A percentile compares a stretch with the other conserved stretches of the same genome.
These are phyloP conservation scores for Cochlearia excelsa DNA, from an alignment of 345 rosid species.

Conservation along the genomic window DNA sequence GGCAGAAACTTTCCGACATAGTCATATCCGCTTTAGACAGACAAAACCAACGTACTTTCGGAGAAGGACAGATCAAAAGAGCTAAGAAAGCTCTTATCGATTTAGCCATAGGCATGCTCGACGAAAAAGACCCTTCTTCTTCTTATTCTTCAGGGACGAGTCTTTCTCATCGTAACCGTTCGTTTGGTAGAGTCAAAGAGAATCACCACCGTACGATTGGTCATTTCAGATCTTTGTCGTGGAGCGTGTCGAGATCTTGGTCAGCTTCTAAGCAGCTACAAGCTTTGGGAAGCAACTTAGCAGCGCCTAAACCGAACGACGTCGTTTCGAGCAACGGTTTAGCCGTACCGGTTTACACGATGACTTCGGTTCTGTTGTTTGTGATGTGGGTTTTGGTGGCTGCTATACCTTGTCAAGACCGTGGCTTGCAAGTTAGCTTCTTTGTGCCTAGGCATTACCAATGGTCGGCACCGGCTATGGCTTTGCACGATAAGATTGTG, in stretches of 20 bases:
- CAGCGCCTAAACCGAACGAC: slow-evolving; percentile 56
- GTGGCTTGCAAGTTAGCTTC: slow-evolving; percentile 77
- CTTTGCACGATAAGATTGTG: slow-evolving; percentile 63
- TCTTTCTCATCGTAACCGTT: slow-evolving; percentile 70
- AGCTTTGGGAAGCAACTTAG: slow-evolving; percentile 62
- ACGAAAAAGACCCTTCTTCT: slow-evolving; percentile 57
- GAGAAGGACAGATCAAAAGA: slow-evolving; percentile 85
- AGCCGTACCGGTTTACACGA: slow-evolving; percentile 60
- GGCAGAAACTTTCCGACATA: slow-evolving; percentile 71
- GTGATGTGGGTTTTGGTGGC: slow-evolving; percentile 96
- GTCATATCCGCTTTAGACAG: slow-evolving; percentile 57
- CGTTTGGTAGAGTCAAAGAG: slow-evolving; percentile 63
- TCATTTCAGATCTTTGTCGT: slow-evolving; percentile 80
- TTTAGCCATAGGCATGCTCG: slow-evolving; percentile 82
- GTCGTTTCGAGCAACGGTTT: slow-evolving; percentile 55
- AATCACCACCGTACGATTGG: slow-evolving; percentile 40
- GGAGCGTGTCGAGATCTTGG: slow-evolving; percentile 98
- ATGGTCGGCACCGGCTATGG: slow-evolving; percentile 62
- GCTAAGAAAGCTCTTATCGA: slow-evolving; percentile 83
- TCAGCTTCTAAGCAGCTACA: slow-evolving; percentile 89
- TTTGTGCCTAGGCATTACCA: slow-evolving; percentile 61
- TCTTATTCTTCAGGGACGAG: slow-evolving; percentile 28
- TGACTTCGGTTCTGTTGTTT: slow-evolving; percentile 64
- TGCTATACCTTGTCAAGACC: slow-evolving; percentile 93
- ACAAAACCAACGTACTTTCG: slow-evolving; percentile 32